Percentiles rank a stretch among this genome's conserved stretches.
Conservation (phyloP, 2,329 filamentous ascomycete genomes). For the Harringtonia lauricola region DNA sequence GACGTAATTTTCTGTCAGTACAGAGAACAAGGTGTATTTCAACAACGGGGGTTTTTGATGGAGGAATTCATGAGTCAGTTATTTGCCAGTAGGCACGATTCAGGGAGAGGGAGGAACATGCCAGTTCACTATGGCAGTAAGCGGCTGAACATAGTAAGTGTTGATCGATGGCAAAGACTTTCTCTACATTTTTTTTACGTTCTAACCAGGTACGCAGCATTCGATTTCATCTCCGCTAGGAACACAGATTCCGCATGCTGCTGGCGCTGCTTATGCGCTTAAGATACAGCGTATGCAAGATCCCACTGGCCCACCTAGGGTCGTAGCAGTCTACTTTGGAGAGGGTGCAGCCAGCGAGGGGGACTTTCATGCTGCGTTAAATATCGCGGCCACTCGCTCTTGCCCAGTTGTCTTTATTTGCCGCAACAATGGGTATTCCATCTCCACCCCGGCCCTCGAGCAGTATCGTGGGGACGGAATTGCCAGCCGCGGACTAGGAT, state of each 20-base stretch:
- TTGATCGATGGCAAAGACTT: background rate
- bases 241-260: constrained; percentile 70
- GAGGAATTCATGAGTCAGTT: constrained; percentile 92
- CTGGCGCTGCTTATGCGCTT: constrained; percentile 67
- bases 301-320: constrained; percentile 45
- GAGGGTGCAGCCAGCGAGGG: constrained; percentile 74
- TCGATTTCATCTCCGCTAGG: constrained; percentile 69
- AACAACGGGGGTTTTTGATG: constrained; percentile 77
- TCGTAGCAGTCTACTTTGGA: constrained; percentile 70
- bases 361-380: constrained; percentile 73
- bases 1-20: constrained; percentile 95
- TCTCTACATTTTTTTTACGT: background rate
- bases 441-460: constrained; percentile 67
- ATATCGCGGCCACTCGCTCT: constrained; percentile 67
- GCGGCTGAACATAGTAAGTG: constrained; percentile 67
- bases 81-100: constrained; percentile 76
- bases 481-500: constrained; percentile 63
- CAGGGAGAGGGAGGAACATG: constrained; percentile 83
- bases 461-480: constrained; percentile 79
- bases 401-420: constrained; percentile 72
- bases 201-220: constrained; percentile 32
- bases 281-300: constrained; percentile 61
- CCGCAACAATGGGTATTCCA: constrained; percentile 76
- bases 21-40: constrained; percentile 82
- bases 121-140: constrained; percentile 89